These are phyloP conservation scores for Cornus suecica DNA, from an alignment of 148 eudicot genomes.

Conservation along the genomic window DNA sequence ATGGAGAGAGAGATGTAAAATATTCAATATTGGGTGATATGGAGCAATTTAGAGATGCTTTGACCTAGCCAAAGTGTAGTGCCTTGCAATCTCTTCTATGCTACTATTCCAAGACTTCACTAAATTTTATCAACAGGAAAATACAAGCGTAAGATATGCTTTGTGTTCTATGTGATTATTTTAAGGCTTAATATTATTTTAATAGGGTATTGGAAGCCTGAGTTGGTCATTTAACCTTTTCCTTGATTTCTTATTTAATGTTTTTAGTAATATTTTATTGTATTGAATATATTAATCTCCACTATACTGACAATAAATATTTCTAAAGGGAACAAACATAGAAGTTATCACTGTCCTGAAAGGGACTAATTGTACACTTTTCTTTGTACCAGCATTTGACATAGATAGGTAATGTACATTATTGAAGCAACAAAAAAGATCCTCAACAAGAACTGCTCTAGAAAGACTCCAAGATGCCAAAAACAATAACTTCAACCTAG, in stretches of 20 bases:
- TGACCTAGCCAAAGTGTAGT: not conserved
- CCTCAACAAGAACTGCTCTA: not conserved
- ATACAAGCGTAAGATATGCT: not conserved
- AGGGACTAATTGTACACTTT: slow-evolving; percentile 13
- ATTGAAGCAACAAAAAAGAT: not conserved
- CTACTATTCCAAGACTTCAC: not conserved
- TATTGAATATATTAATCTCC: not conserved
- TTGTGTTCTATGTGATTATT: not conserved
- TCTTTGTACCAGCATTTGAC: not conserved
- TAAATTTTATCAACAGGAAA: not conserved
- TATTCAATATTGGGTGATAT: not conserved
- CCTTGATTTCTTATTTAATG: not conserved
- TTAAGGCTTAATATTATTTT: not conserved
- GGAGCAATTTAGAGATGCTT: not conserved
- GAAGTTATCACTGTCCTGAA: slow-evolving; percentile 20
- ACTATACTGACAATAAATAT: not conserved
- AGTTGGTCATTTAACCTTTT: not conserved
- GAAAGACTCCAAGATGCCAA: not conserved
- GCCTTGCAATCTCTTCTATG: not conserved
- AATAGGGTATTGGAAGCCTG: not conserved
- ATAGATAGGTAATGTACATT: not conserved
- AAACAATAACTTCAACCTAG: not conserved
- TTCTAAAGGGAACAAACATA: slow-evolving; percentile 8
- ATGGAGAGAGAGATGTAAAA: not conserved
- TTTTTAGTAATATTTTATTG: not conserved